These are phyloP conservation scores for Agaricus sinodeliciosus DNA, from an alignment of 768 basidiomycete genomes.

Conservation along the genomic window DNA sequence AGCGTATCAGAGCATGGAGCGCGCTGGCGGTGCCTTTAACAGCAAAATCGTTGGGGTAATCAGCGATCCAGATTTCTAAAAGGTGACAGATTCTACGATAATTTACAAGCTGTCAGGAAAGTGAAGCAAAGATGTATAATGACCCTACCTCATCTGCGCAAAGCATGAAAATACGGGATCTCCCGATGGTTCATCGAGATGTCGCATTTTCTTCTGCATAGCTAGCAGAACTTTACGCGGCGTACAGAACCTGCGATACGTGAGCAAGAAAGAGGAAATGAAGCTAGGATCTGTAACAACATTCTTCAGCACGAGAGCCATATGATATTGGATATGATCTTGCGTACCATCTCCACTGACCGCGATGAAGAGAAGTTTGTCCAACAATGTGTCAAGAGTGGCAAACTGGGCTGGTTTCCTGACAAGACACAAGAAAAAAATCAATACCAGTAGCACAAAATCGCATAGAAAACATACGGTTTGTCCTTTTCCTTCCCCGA, in stretches of 20 bases:
- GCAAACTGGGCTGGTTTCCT: constrained; percentile 64
- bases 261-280: constrained; percentile 74
- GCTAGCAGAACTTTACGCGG: constrained; percentile 76
- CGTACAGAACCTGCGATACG: constrained; percentile 76
- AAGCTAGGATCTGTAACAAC: constrained; percentile 57
- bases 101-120: constrained; percentile 2
- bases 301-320: too few relatives aligned
- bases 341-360: constrained; percentile 76
- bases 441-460: neutral
- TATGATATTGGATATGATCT: too few relatives aligned
- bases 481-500: constrained; percentile 39
- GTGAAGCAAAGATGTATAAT: neutral
- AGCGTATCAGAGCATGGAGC: constrained; percentile 69
- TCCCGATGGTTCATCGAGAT: constrained; percentile 61
- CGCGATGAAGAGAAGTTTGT: constrained; percentile 76
- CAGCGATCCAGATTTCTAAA: constrained; percentile 69
- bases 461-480: constrained; percentile 31
- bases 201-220: constrained; percentile 83
- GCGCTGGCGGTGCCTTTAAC: constrained; percentile 70
- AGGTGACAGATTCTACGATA: constrained; percentile 66
- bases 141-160: constrained; percentile 74
- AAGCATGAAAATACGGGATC: constrained; percentile 86
- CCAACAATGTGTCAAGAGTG: constrained; percentile 70
- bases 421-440: neutral
- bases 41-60: constrained; percentile 76